Conservation (phyloP, 345 rosid species). For the Acer saccharum region DNA sequence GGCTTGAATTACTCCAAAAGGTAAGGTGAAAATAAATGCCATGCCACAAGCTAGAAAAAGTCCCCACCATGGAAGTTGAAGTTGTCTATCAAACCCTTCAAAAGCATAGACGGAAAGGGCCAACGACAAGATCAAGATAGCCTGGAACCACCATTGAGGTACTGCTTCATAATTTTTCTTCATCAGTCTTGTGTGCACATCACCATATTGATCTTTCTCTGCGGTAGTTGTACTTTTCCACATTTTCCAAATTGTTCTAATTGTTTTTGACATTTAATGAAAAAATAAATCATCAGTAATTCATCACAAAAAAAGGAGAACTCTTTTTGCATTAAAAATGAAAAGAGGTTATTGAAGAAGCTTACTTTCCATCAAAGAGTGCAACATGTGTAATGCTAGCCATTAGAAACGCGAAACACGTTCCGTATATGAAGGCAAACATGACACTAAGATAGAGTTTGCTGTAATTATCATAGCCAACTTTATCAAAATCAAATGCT, state of each 20-base stretch:
- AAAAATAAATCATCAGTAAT: background rate
- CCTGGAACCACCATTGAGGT: slow-evolving; percentile 79
- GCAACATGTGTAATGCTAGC: slow-evolving; percentile 40
- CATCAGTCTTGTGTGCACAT: slow-evolving; percentile 81
- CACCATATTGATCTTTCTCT: slow-evolving; percentile 39
- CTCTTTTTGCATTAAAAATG: background rate
- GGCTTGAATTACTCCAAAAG: slow-evolving; percentile 71
- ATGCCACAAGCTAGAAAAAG: slow-evolving; percentile 56
- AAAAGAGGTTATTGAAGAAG: background rate
- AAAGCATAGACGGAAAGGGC: slow-evolving; percentile 51
- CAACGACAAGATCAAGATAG: slow-evolving; percentile 36
- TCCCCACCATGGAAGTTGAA: slow-evolving; percentile 94
- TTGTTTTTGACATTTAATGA: background rate
- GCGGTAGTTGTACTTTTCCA: slow-evolving; percentile 58
- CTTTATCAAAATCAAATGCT: slow-evolving; percentile 29
- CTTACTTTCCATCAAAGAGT: slow-evolving; percentile 42
- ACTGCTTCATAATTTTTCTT: slow-evolving; percentile 65
- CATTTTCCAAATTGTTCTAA: slow-evolving; percentile 56
- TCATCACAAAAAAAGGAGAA: background rate
- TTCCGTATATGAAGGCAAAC: slow-evolving; percentile 38
- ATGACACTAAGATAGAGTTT: slow-evolving; percentile 37
- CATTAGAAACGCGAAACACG: slow-evolving; percentile 37
- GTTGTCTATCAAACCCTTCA: slow-evolving; percentile 71
- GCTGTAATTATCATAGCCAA: slow-evolving; percentile 43
- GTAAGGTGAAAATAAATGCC: slow-evolving; percentile 69